These are phyloP conservation scores for Sphaerulina musiva DNA, from an alignment of 2,329 filamentous ascomycete genomes.

Conservation along the genomic window DNA sequence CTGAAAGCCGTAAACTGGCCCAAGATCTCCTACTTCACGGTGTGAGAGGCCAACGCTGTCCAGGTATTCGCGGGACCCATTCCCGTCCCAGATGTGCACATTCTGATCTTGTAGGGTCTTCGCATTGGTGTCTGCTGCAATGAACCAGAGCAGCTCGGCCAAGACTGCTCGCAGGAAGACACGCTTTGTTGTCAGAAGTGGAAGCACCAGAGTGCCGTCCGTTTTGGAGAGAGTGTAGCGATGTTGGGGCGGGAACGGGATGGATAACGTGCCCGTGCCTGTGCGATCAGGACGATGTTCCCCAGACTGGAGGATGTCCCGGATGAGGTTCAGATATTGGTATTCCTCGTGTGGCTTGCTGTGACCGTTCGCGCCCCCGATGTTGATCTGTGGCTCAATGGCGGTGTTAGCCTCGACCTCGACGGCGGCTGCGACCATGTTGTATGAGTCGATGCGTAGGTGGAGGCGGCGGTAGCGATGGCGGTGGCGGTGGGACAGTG, in stretches of 20 bases:
- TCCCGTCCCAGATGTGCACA: constrained; percentile 98
- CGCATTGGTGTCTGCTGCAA: constrained; percentile 76
- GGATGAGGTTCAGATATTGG: constrained; percentile 87
- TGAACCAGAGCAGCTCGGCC: constrained; percentile 92
- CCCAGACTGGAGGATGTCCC: constrained; percentile 71
- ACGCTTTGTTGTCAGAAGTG: constrained; percentile 93
- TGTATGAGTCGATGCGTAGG: constrained; percentile 1
- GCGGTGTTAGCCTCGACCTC: constrained; percentile 15
- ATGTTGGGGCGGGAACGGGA: constrained; percentile 80
- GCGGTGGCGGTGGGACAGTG: too few relatives aligned
- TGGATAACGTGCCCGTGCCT: constrained; percentile 82
- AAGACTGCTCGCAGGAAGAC: constrained; percentile 88
- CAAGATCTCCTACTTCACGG: constrained; percentile 80
- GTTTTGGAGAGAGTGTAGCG: constrained; percentile 73
- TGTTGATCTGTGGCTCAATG: constrained; percentile 7
- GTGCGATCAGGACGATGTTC: constrained; percentile 91
- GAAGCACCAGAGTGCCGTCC: constrained; percentile 60
- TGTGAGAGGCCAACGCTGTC: constrained; percentile 76
- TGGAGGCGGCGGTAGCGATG: neutral
- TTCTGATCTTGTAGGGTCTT: constrained; percentile 67
- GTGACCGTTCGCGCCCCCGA: constrained; percentile 22
- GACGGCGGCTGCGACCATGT: constrained; percentile 30
- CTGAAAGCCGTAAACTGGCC: constrained; percentile 96
- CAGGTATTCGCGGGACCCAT: constrained; percentile 83
- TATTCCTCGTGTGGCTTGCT: constrained; percentile 67